Evolutionary conservation across 1,139 yeast genomes (phyloP).

Genomic region (Blastobotrys capitulatus): DNA sequence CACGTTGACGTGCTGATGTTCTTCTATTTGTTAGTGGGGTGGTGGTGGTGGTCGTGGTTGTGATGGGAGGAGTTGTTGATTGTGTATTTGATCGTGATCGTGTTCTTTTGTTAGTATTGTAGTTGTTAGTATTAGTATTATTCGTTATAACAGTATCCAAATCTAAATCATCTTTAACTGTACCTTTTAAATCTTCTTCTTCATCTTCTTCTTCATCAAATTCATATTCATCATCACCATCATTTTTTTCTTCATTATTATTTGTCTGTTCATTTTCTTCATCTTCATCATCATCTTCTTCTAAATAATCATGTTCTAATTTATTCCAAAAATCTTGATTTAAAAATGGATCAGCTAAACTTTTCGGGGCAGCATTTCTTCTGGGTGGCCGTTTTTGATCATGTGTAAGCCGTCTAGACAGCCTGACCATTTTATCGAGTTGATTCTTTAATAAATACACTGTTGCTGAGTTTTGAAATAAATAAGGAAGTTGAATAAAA

Average conservation of each 20-base stretch:
- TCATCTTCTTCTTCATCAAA: not conserved
- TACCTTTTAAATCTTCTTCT: not conserved
- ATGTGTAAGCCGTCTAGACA: constrained; percentile 11
- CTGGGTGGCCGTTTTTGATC: constrained; percentile 14
- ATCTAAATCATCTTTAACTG: not conserved
- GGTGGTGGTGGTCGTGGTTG: not conserved
- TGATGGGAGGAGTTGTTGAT: too few relatives aligned
- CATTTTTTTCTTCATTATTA: not conserved
- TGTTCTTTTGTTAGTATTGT: not conserved
- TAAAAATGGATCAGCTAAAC: constrained; percentile 21
- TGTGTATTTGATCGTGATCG: not conserved
- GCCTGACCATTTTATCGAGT: constrained; percentile 10
- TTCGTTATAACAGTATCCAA: not conserved
- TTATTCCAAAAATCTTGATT: constrained; percentile 20
- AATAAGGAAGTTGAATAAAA: not conserved
- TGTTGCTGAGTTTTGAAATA: too few relatives aligned
- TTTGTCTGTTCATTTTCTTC: not conserved
- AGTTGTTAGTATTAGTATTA: not conserved
- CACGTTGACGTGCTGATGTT: not conserved
- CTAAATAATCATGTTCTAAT: constrained; percentile 8
- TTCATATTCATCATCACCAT: constrained; percentile 1
- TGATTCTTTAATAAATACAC: too few relatives aligned
- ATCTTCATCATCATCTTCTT: constrained; percentile 2
- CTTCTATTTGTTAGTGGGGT: too few relatives aligned
- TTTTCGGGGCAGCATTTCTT: constrained; percentile 18